Base-by-base conservation (phyloP, 805 yeast species). In the Spathaspora boniae region DNA sequence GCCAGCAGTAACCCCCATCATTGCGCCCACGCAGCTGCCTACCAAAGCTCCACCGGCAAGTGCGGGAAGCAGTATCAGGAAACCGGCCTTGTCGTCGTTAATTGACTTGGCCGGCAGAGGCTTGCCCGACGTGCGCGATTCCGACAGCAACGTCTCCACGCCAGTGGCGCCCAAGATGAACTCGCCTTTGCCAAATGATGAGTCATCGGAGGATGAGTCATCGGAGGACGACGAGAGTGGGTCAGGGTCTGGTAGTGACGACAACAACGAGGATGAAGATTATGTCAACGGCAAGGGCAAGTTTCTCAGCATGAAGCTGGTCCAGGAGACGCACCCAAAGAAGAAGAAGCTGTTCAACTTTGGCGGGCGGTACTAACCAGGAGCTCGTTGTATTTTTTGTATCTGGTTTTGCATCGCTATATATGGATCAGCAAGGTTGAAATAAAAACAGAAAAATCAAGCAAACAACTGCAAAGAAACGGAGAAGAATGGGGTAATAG, bases 81-180 rank as follows among this genome's bases (percentile, higher is more conserved):
- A 49, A 30, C 64, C 64, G 1, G 72, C 80, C 0, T 65, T 77
- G 36, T 46, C 55, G 12, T 74, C 84, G 1, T 56, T 82, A 21
- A 71, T 76, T 3, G 83, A 80, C 41, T 59, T 82, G 40, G 79
- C 72, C 4, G 66, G 71, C n/a, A 65, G 80, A 34, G 87, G 86
- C 4, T 70, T 81, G 9, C 88, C 88, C 2, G 84, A 76, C 15
- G 86, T 81, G 0, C 71, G 68, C 79, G 29, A 62, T 63, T 16
- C n/a, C n/a, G n/a, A n/a, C n/a, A n/a, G n/a, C n/a, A n/a, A n/a
- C n/a, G n/a, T n/a, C n/a, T n/a, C n/a, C n/a, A n/a, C n/a, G n/a
- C n/a, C n/a, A n/a, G n/a, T n/a, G n/a, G n/a, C n/a, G n/a, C n/a
- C n/a, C n/a, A n/a, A n/a, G n/a, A n/a, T n/a, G n/a, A n/a, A n/a